These are phyloP conservation scores for Podaxis sp. DNA, from an alignment of 768 basidiomycete species.

Conservation along the genomic window DNA sequence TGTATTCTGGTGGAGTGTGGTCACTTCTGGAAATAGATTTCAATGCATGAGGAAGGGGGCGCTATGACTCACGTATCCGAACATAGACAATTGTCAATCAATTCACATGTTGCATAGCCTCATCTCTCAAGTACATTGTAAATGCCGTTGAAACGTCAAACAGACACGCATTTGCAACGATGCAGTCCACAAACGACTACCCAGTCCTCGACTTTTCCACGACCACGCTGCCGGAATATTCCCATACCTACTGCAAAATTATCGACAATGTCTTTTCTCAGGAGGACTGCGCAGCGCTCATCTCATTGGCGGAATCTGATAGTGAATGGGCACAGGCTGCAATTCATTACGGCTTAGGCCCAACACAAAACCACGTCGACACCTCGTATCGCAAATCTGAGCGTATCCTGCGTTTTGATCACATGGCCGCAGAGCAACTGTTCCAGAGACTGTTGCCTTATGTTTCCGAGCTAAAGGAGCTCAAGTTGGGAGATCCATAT, in stretches of 20 bases:
- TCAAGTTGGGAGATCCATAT: conserved; percentile 25
- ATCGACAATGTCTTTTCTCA: conserved; percentile 37
- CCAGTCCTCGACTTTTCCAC: conserved; percentile 33
- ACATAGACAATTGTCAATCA: neutral
- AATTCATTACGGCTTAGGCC: conserved; percentile 23
- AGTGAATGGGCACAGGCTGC: conserved; percentile 34
- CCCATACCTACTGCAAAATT: conserved; percentile 35
- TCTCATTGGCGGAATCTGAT: conserved; percentile 30
- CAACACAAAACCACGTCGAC: conserved; percentile 27
- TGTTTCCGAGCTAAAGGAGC: conserved; percentile 31
- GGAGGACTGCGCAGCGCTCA: conserved; percentile 35
- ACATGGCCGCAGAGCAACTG: conserved; percentile 27
- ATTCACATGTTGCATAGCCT: neutral
- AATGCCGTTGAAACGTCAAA: neutral
- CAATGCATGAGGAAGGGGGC: neutral
- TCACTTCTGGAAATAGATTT: neutral
- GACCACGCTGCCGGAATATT: conserved; percentile 32
- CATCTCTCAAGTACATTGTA: neutral
- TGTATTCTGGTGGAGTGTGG: neutral
- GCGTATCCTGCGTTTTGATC: conserved; percentile 32
- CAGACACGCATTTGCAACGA: neutral
- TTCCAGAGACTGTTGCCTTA: conserved; percentile 33
- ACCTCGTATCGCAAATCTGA: conserved; percentile 36
- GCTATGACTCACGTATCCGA: neutral
- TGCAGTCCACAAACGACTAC: neutral